Percentiles rank a stretch among this genome's conserved stretches.
Evolutionary conservation across 176 grass and related monocot species (phyloP).

Genomic region (Phragmites australis): DNA sequence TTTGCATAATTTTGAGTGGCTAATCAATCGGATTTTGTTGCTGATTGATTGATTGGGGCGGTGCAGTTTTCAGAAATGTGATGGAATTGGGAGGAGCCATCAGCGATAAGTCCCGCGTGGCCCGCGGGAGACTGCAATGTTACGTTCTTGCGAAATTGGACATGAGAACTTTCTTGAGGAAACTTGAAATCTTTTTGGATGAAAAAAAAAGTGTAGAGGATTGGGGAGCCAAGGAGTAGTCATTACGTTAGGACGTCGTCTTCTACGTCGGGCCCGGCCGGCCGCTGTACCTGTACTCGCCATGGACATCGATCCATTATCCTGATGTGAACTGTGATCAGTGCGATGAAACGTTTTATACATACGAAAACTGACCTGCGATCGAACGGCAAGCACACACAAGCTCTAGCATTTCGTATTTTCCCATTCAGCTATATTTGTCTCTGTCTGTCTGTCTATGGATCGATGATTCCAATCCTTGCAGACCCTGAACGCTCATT

Average conservation of each 20-base stretch:
- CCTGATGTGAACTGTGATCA: constrained; percentile 33
- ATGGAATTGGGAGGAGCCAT: constrained; percentile 27
- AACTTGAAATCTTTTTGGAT: background rate
- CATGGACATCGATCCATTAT: constrained; percentile 28
- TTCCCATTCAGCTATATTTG: background rate
- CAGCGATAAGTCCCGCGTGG: background rate
- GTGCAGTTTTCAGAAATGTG: constrained; percentile 28
- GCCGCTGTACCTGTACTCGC: constrained; percentile 15
- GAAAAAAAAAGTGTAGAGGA: background rate
- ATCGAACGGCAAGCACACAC: constrained; percentile 28
- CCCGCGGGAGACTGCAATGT: constrained; percentile 22
- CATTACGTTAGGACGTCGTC: constrained; percentile 49
- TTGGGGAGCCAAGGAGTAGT: background rate
- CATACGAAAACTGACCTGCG: constrained; percentile 31
- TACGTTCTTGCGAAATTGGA: constrained; percentile 36
- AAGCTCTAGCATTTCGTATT: background rate
- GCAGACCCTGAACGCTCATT: background rate
- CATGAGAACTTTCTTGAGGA: background rate
- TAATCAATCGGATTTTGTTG: background rate
- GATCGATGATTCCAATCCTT: background rate
- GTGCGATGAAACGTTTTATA: constrained; percentile 25
- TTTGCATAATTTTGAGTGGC: background rate
- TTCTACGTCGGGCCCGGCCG: constrained; percentile 30
- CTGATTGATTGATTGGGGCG: background rate
- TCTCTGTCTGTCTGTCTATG: background rate